Evolutionary conservation across 1,284 basidiomycete genomes (phyloP), one percentile per base, ranked within the genome.

Genomic region (Cystobasidium sp.): DNA sequence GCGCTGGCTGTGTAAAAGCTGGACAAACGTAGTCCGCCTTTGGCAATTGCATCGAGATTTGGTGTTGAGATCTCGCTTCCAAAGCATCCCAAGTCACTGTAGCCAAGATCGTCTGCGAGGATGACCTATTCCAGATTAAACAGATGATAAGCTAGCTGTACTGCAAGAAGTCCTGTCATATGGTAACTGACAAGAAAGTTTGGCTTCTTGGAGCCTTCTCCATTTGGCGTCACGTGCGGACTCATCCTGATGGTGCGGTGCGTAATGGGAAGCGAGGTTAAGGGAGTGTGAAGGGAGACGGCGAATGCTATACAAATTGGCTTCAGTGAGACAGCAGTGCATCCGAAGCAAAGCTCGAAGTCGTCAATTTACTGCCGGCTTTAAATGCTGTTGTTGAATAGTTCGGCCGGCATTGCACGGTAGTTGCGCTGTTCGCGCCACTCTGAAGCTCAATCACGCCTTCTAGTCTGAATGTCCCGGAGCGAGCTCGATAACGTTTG

Each of bases 1-100:
- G 78, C 78, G 16, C 76, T 76, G 12, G 78, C 78, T 20, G 78
- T 78, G 56, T 78, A 77, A 61, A 78, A 78, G 18, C 68, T 65
- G 1, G 77, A 76, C 16, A 78, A 63, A 8, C 77, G 73, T 18
- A 75, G 51, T 4, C 75, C 74, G 8, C 37, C 59, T 22, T 43
- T 31, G 6, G 73, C 77, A 10, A 78, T 61, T 24, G 44, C 62
- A 75, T 78, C 77, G 18, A 78, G 66, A 46, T 77, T 72, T n/a
- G 77, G 78, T 6, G 78, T 78, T 0, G 52, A 44, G 51, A 78
- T 78, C 68, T 78, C 76, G 20, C 47, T 59, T 44, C 78, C 78
- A 61, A 69, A 78, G 56, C 72, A 61, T 14, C 69, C 61, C n/a
- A 68, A 31, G 64, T 78, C 78, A 44, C 66, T 68, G 53, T 52